Conservation (phyloP, 768 basidiomycete genomes). For the Gyrodon lividus region DNA sequence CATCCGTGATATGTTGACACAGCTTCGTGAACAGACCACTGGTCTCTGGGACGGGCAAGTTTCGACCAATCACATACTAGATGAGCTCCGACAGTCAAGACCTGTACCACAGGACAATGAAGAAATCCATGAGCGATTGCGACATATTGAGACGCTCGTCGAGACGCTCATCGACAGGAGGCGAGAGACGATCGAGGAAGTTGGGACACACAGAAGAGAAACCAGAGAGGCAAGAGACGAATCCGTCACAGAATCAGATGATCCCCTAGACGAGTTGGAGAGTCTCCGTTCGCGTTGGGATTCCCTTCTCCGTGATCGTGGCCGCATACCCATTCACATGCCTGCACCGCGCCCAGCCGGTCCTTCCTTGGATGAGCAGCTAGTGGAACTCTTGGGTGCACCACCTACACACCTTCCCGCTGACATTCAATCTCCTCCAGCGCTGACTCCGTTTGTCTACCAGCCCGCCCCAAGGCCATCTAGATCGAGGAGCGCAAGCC, state of each 20-base stretch:
- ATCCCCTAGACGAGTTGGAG: slow-evolving; percentile 25
- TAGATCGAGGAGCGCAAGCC: slow-evolving; percentile 44
- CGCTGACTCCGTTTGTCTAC: slow-evolving; percentile 53
- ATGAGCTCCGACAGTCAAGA: slow-evolving; percentile 55
- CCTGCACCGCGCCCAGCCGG: slow-evolving; percentile 43
- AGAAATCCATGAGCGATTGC: slow-evolving; percentile 34
- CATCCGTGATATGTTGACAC: slow-evolving; percentile 53
- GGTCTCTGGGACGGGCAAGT: slow-evolving; percentile 64
- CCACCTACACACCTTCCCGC: slow-evolving; percentile 39
- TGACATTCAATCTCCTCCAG: slow-evolving; percentile 48
- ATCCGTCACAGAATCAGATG: slow-evolving; percentile 33
- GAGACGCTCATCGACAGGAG: slow-evolving; percentile 8
- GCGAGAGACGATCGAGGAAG: slow-evolving; percentile 1
- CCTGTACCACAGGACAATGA: slow-evolving; percentile 40
- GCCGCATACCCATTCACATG: slow-evolving; percentile 39
- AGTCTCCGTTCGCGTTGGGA: slow-evolving; percentile 29
- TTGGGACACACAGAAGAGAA: background rate
- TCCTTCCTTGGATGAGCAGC: slow-evolving; percentile 55
- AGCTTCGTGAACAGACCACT: slow-evolving; percentile 56
- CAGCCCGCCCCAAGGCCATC: slow-evolving; percentile 43
- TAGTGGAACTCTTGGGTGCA: slow-evolving; percentile 60
- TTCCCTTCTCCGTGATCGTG: slow-evolving; percentile 23
- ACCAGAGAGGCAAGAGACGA: slow-evolving; percentile 11
- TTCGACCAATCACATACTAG: slow-evolving; percentile 57
- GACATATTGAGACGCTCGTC: slow-evolving; percentile 25